Conservation (phyloP, 352 stramenopile species). For the Pythium biforme region DNA sequence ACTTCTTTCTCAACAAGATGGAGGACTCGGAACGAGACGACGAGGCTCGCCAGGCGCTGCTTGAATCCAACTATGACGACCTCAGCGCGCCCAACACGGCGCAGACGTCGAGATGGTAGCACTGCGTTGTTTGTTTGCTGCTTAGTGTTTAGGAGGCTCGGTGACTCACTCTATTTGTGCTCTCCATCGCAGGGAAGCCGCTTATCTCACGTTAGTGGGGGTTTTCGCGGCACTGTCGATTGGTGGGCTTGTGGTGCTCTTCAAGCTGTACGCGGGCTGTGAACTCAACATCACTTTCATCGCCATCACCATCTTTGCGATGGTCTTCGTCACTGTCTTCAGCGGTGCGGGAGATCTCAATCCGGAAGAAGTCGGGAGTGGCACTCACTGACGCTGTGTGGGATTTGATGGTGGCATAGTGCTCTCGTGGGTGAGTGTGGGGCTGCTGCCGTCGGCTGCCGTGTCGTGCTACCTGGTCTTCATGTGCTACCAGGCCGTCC, state of each 20-base stretch:
- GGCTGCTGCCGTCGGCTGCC: slow-evolving; percentile 52
- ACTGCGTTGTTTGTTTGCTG: not conserved
- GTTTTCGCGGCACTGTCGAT: slow-evolving; percentile 35
- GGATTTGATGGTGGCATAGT: slow-evolving; percentile 25
- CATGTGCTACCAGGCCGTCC: slow-evolving; percentile 70
- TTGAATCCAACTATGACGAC: slow-evolving; percentile 35
- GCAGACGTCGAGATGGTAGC: slow-evolving; percentile 32
- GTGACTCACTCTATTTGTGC: not conserved
- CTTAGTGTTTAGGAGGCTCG: not conserved
- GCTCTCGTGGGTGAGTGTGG: slow-evolving; percentile 53
- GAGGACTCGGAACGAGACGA: slow-evolving; percentile 55
- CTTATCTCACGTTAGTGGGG: slow-evolving; percentile 50
- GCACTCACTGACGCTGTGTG: not conserved
- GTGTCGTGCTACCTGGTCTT: slow-evolving; percentile 65
- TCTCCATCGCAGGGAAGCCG: slow-evolving; percentile 39
- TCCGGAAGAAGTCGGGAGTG: not conserved
- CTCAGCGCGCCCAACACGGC: not conserved
- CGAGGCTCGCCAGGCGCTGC: slow-evolving; percentile 47
- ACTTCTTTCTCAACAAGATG: slow-evolving; percentile 73
- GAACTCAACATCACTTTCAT: slow-evolving; percentile 63
- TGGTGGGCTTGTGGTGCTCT: slow-evolving; percentile 51
- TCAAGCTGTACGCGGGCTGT: slow-evolving; percentile 46
- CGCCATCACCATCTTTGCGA: slow-evolving; percentile 48
- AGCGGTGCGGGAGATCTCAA: slow-evolving; percentile 39
- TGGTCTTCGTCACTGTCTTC: slow-evolving; percentile 42